Percentiles rank a stretch among this genome's conserved stretches.
phyloP scores from a whole-genome alignment of 1,284 basidiomycete genomes.

The Leccinum griseonigrum region DNA sequence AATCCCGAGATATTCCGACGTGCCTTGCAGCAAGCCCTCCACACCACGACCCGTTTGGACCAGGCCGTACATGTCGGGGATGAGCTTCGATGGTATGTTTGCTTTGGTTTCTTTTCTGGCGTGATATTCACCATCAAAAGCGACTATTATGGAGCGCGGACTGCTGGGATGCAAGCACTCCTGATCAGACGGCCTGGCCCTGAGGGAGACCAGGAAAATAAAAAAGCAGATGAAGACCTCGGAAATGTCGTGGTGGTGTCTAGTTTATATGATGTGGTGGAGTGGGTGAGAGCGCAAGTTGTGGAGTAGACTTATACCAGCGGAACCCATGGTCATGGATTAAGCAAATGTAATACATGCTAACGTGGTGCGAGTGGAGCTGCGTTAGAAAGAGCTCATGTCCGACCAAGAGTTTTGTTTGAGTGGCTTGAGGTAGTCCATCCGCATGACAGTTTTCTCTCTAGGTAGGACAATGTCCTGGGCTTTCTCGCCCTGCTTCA shows the following conservation, averaged over 20 bases:
- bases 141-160: constrained; percentile 64
- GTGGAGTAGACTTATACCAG: constrained; percentile 4
- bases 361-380: neutral
- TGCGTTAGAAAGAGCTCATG: constrained; percentile 11
- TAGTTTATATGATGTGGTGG: constrained; percentile 41
- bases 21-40: constrained; percentile 28
- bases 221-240: constrained; percentile 42
- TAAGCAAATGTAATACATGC: constrained; percentile 3
- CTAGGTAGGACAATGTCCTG: constrained; percentile 56
- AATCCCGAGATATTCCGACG: constrained; percentile 53
- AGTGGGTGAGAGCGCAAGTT: constrained; percentile 19
- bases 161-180: constrained; percentile 57
- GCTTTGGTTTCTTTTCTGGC: neutral
- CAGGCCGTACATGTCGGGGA: constrained; percentile 72
- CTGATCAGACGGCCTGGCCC: constrained; percentile 50
- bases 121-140: constrained; percentile 36
- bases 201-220: constrained; percentile 49
- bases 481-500: constrained; percentile 75
- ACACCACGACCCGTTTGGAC: constrained; percentile 31
- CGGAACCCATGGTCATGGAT: neutral
- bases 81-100: constrained; percentile 57
- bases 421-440: constrained; percentile 25
- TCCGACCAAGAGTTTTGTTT: constrained; percentile 30
- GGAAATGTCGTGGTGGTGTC: constrained; percentile 38
- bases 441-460: constrained; percentile 36